Evolutionary conservation across 2,329 filamentous ascomycete genomes (phyloP).

Genomic region (Aspergillus transmontanensis): DNA sequence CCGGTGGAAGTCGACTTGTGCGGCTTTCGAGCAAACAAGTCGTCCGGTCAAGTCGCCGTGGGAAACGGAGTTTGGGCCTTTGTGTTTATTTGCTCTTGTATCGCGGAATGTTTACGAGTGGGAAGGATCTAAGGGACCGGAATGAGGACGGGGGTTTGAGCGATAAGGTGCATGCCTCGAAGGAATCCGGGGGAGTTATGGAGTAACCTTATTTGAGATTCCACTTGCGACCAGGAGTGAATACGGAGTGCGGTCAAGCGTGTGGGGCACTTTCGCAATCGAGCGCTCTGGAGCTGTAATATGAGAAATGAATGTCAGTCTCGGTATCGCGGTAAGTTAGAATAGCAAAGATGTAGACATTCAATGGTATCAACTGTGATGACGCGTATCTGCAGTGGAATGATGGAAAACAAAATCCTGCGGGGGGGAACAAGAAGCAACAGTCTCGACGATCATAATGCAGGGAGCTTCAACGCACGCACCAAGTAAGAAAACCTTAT

Average conservation of each 20-base stretch:
- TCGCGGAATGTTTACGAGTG: conserved; percentile 15
- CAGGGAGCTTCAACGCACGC: conserved; percentile 20
- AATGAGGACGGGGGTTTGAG: conserved; percentile 11
- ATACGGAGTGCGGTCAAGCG: conserved; percentile 10
- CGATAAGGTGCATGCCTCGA: conserved; percentile 15
- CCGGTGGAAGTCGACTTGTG: conserved; percentile 9
- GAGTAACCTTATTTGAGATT: conserved; percentile 1
- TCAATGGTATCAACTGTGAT: conserved; percentile 13
- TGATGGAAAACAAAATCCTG: conserved; percentile 9
- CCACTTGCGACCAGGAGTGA: conserved; percentile 2
- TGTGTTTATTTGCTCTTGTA: conserved; percentile 13
- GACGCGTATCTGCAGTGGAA: conserved; percentile 23
- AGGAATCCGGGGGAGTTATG: conserved; percentile 8
- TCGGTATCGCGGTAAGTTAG: conserved; percentile 10
- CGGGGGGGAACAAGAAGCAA: conserved; percentile 8
- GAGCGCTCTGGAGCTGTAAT: not conserved
- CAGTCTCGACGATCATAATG: conserved; percentile 23
- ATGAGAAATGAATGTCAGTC: not conserved
- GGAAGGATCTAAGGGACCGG: conserved; percentile 11
- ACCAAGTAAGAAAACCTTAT: conserved; percentile 1
- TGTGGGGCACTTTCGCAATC: not conserved
- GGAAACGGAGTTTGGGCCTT: conserved; percentile 5
- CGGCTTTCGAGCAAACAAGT: conserved; percentile 11
- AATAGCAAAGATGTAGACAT: conserved; percentile 1
- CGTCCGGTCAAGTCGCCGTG: not conserved